These are phyloP conservation scores for Starmerella asiatica DNA, from an alignment of 805 yeast species.

Conservation along the genomic window DNA sequence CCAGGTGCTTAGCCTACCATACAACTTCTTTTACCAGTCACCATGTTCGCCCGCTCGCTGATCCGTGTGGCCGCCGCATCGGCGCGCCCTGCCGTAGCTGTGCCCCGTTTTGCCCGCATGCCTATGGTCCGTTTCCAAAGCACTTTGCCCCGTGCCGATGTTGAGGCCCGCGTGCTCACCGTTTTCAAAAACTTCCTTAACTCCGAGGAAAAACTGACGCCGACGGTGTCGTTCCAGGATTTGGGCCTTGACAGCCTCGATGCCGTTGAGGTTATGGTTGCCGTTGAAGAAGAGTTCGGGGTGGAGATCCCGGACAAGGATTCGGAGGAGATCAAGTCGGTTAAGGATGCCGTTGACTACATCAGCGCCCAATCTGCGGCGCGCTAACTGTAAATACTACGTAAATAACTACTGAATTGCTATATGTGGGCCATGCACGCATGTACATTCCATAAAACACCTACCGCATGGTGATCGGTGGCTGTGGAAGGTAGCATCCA, in stretches of 20 bases:
- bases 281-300: constrained; percentile 79
- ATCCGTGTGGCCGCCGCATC: constrained; percentile 16
- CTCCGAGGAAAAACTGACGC: constrained; percentile 26
- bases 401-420: too few relatives aligned
- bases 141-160: constrained; percentile 56
- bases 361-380: constrained; percentile 45
- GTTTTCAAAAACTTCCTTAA: constrained; percentile 39
- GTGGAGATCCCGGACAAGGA: constrained; percentile 42
- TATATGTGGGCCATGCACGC: too few relatives aligned
- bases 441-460: too few relatives aligned
- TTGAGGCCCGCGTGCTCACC: constrained; percentile 65
- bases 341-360: constrained; percentile 84
- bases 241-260: constrained; percentile 88
- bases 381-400: constrained; percentile 20
- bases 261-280: constrained; percentile 89
- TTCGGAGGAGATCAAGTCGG: constrained; percentile 86
- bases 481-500: too few relatives aligned
- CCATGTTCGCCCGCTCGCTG: constrained; percentile 15
- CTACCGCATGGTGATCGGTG: too few relatives aligned
- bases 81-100: constrained; percentile 13
- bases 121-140: constrained; percentile 22
- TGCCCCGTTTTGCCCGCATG: constrained; percentile 11
- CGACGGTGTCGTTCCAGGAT: constrained; percentile 36
- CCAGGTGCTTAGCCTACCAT: too few relatives aligned
- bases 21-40: too few relatives aligned